Evolutionary conservation across 768 basidiomycete genomes (phyloP).

Genomic region (Termitomyces titanicus): DNA sequence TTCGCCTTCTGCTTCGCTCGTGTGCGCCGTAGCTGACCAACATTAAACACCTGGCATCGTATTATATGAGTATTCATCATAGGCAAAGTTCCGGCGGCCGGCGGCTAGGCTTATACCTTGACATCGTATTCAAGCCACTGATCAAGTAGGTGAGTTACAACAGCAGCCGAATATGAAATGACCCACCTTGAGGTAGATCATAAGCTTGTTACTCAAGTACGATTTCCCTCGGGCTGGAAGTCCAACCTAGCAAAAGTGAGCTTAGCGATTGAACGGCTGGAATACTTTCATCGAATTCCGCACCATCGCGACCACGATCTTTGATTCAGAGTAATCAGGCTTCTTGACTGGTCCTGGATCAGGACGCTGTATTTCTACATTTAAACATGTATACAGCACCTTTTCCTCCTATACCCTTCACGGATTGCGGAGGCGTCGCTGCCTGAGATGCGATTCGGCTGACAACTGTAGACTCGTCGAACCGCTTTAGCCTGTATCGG

Average conservation of each 20-base stretch:
- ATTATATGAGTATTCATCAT: background rate
- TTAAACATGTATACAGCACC: conserved; percentile 38
- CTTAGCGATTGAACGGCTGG: background rate
- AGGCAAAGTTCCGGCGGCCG: background rate
- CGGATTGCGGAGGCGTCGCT: conserved; percentile 75
- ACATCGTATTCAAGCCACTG: conserved; percentile 99
- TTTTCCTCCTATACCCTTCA: conserved; percentile 88
- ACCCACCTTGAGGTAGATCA: conserved; percentile 88
- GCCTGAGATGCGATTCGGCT: conserved; percentile 72
- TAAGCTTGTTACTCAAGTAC: conserved; percentile 96
- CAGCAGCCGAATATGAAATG: background rate
- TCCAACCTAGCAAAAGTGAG: conserved; percentile 61
- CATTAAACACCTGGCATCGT: conserved; percentile 85
- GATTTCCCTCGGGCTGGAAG: conserved; percentile 98
- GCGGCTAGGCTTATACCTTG: conserved; percentile 48
- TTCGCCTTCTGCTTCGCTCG: conserved; percentile 80
- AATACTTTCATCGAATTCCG: conserved; percentile 9
- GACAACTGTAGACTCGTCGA: conserved; percentile 69
- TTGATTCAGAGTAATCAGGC: conserved; percentile 97
- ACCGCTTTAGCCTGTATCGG: conserved; percentile 63
- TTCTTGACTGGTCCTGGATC: conserved; percentile 64
- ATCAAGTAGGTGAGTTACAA: conserved; percentile 11
- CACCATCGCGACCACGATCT: conserved; percentile 98
- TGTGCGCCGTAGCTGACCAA: conserved; percentile 88
- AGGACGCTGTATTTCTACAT: background rate